Evolutionary conservation across 73 alveolate species (phyloP).

Genomic region (Paraurostyla sp.): DNA sequence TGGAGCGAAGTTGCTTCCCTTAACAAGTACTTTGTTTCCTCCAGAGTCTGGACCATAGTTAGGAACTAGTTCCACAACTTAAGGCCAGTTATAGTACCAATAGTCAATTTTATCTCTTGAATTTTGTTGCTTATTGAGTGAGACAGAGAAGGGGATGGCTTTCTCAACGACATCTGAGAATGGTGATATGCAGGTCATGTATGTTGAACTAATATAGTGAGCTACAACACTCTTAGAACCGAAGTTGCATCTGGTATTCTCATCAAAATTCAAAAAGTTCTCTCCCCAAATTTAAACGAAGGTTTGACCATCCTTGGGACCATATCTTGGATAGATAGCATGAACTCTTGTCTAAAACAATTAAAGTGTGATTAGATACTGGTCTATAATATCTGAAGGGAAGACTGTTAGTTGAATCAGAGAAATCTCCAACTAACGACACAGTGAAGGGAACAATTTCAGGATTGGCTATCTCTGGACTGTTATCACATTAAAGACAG

Average conservation of each 20-base stretch:
- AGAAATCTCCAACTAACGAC: constrained; percentile 91
- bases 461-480: constrained; percentile 73
- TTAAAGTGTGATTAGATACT: neutral
- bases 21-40: constrained; percentile 82
- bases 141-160: constrained; percentile 87
- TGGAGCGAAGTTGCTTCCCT: constrained; percentile 93
- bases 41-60: constrained; percentile 95
- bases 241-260: constrained; percentile 91
- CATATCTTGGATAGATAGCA: constrained; percentile 92
- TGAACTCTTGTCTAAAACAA: constrained; percentile 63
- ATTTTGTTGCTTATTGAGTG: constrained; percentile 92
- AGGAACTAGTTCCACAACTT: constrained; percentile 84
- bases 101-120: constrained; percentile 86
- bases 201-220: constrained; percentile 76
- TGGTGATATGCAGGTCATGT: constrained; percentile 89
- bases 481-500: constrained; percentile 93
- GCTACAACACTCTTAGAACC: constrained; percentile 94
- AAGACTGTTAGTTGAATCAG: constrained; percentile 85
- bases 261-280: constrained; percentile 93
- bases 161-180: constrained; percentile 90
- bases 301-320: constrained; percentile 94
- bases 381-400: constrained; percentile 87
- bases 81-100: constrained; percentile 92
- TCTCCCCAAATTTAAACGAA: constrained; percentile 92
- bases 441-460: constrained; percentile 94